Conservation (phyloP, 1,284 basidiomycete species). For the Coriolopsis trogii region DNA sequence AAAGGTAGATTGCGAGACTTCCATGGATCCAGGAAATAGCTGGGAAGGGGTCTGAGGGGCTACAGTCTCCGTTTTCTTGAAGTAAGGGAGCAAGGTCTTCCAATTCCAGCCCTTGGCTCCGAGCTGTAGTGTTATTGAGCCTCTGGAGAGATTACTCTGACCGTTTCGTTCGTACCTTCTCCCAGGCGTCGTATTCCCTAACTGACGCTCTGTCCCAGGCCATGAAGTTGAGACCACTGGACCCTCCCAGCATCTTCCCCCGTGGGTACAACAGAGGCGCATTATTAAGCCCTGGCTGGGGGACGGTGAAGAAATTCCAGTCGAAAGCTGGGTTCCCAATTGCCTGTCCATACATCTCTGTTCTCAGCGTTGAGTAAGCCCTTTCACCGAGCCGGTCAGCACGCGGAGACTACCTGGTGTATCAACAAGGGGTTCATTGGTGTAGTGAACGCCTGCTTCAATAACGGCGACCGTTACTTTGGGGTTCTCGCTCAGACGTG, state of each 20-base stretch:
- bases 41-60: slow-evolving; percentile 3
- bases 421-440: slow-evolving; percentile 19
- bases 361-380: too few relatives aligned
- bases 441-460: slow-evolving; percentile 19
- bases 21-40: background rate
- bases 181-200: slow-evolving; percentile 24
- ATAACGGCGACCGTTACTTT: slow-evolving; percentile 18
- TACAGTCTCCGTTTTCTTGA: slow-evolving; percentile 19
- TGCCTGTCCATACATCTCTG: slow-evolving; percentile 11
- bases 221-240: slow-evolving; percentile 24
- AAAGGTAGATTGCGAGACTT: slow-evolving; percentile 5
- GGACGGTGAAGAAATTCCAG: slow-evolving; percentile 18
- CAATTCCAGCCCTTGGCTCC: slow-evolving; percentile 19
- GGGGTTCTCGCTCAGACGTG: slow-evolving; percentile 14
- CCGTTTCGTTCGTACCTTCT: slow-evolving; percentile 3
- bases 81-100: slow-evolving; percentile 20
- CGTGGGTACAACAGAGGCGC: slow-evolving; percentile 5
- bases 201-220: slow-evolving; percentile 25
- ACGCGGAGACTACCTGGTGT: slow-evolving; percentile 11
- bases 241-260: slow-evolving; percentile 27
- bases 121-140: background rate
- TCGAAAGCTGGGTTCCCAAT: slow-evolving; percentile 20
- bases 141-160: too few relatives aligned
- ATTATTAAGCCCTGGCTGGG: slow-evolving; percentile 15
- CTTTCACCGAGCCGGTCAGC: too few relatives aligned